Conservation (phyloP, 345 rosid species). For the Abelmoschus esculentus region DNA sequence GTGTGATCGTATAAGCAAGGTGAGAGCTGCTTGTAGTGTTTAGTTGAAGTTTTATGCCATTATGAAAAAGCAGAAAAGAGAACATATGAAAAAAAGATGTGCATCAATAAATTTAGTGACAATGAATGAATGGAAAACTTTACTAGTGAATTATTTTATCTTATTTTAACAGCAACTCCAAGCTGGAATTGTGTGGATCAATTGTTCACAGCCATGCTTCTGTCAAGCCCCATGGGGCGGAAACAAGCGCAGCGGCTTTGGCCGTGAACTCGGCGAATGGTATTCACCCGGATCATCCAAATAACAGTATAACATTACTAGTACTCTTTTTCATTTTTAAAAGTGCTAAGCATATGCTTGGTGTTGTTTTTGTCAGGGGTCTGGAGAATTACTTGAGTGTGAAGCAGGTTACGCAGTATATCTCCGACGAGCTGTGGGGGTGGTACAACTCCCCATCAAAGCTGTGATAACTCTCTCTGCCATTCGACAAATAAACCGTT, state of each 20-base stretch:
- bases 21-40: slow-evolving; percentile 15
- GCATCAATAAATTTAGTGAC: neutral
- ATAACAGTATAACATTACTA: neutral
- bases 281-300: slow-evolving; percentile 18
- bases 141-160: slow-evolving; percentile 1
- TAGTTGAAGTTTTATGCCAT: too few relatives aligned
- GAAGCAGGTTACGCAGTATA: too few relatives aligned
- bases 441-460: too few relatives aligned
- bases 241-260: slow-evolving; percentile 88
- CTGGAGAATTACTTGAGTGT: too few relatives aligned
- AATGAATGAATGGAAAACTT: neutral
- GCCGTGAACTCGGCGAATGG: slow-evolving; percentile 99
- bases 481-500: too few relatives aligned
- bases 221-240: slow-evolving; percentile 99
- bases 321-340: too few relatives aligned
- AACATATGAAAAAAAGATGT: too few relatives aligned
- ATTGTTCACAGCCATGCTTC: slow-evolving; percentile 98
- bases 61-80: too few relatives aligned
- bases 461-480: too few relatives aligned
- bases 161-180: slow-evolving; percentile 49
- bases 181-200: slow-evolving; percentile 87
- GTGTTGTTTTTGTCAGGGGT: too few relatives aligned
- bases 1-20: slow-evolving; percentile 96
- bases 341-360: too few relatives aligned
- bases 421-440: too few relatives aligned